Percentiles rank a stretch among this genome's conserved stretches.
Evolutionary conservation across 768 basidiomycete genomes (phyloP).

Genomic region (Suillus decipiens): DNA sequence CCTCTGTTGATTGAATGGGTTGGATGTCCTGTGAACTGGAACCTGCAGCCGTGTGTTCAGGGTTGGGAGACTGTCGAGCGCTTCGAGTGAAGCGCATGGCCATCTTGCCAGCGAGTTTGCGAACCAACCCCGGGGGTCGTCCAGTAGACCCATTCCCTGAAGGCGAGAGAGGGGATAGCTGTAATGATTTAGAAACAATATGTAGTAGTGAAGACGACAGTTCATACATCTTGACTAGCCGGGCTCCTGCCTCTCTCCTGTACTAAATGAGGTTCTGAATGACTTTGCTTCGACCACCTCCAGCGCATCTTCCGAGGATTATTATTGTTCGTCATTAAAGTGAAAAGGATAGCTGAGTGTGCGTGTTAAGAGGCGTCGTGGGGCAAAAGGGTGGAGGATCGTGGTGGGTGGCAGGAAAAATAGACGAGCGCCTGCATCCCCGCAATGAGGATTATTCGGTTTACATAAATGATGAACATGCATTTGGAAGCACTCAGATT

Average conservation of each 20-base stretch:
- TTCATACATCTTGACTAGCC: neutral
- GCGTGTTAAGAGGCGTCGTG: neutral
- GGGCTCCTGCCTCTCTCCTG: neutral
- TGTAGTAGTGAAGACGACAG: no score
- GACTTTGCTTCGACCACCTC: no score
- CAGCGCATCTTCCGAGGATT: neutral
- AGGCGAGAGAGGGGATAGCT: neutral
- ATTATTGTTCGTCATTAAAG: neutral
- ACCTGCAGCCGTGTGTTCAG: neutral
- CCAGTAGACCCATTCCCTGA: neutral
- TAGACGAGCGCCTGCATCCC: neutral
- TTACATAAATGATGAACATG: neutral
- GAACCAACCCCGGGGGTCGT: no score
- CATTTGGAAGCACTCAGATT: neutral
- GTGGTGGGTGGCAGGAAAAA: neutral
- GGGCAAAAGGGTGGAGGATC: neutral
- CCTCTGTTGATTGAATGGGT: no score
- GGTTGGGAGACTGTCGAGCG: neutral
- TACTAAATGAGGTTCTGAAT: neutral
- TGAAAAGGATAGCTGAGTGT: neutral
- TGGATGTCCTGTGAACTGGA: neutral
- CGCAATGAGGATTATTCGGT: neutral
- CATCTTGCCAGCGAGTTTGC: neutral
- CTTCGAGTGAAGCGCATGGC: neutral
- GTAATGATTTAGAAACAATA: neutral